Base-by-base conservation (phyloP, 179 eudicot genomes). In the Silene vulgaris region DNA sequence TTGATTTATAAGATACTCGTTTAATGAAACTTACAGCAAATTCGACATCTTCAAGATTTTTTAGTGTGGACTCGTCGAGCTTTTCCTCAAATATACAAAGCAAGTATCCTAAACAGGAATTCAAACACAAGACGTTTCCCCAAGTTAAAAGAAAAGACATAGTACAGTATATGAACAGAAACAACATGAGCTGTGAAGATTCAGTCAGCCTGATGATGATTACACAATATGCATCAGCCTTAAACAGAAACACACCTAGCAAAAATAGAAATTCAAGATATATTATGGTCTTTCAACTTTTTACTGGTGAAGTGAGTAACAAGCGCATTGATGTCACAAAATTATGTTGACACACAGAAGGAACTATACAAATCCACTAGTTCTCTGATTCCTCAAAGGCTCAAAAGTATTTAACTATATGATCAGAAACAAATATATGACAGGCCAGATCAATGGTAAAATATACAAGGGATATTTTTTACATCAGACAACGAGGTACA, bases 21-120 rank as follows among this genome's bases (percentile, higher is more conserved):
- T 35, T 29, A 0, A 52, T 13, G 59, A 14, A 68, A 83, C 99
- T 88, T 83, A 92, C 99, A 76, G 96, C 93, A 90, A 89, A 96
- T 83, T 93, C 99, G 80, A 86, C 79, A 79, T 93, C 99, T 80
- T 88, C 86, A 76, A 96, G 89, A 61, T 79, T 84, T 79, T 86
- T 85, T 64, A 96, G 80, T 2, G 79, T 77, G n/a, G 82, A 70
- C 19, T 90, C 96, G 71, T 85, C 87, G 71, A 90, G 89, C 72
- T 89, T 90, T 80, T 96, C 91, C 81, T 87, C 90, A 74, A 84
- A 89, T 68, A 87, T 84, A 86, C 97, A 96, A 85, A 96, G 84
- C 80, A 96, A 72, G 84, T 96, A 96, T 73, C 99, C 99, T 96
- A 65, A 40, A 63, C 35, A 73, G 30, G 72, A 79, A 57, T 32